Evolutionary conservation across 2,329 filamentous ascomycete species (phyloP).

Genomic region (Aureobasidium sp.): DNA sequence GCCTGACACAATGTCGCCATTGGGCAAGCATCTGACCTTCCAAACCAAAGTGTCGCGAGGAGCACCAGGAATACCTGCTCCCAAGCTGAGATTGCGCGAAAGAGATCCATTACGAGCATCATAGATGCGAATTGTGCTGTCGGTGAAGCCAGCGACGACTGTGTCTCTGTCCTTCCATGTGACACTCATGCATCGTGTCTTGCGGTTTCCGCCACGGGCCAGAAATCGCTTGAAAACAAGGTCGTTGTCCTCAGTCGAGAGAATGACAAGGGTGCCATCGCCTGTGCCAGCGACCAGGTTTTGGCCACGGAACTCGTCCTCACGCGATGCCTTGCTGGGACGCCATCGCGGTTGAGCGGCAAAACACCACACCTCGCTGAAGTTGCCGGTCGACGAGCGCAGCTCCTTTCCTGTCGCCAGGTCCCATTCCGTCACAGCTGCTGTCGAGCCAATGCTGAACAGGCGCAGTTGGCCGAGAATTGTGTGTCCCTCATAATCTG

Average conservation of each 20-base stretch:
- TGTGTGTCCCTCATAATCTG: constrained; percentile 54
- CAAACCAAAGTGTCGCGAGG: constrained; percentile 85
- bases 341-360: constrained; percentile 67
- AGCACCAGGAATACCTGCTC: constrained; percentile 67
- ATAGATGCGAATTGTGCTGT: constrained; percentile 88
- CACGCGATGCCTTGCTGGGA: constrained; percentile 20
- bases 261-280: constrained; percentile 79
- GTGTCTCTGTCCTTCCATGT: constrained; percentile 78
- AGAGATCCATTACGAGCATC: constrained; percentile 73
- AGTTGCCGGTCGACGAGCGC: constrained; percentile 81
- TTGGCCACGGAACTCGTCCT: constrained; percentile 30
- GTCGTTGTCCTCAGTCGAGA: constrained; percentile 79
- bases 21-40: constrained; percentile 81
- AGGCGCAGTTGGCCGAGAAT: constrained; percentile 69
- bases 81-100: constrained; percentile 77
- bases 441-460: constrained; percentile 94
- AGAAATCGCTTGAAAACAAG: constrained; percentile 73
- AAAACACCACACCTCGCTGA: constrained; percentile 95
- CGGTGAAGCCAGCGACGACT: constrained; percentile 87
- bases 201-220: constrained; percentile 70
- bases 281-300: constrained; percentile 83
- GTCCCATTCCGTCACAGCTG: constrained; percentile 92
- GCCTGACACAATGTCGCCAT: constrained; percentile 86
- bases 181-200: constrained; percentile 82
- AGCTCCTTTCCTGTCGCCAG: constrained; percentile 69